These are phyloP conservation scores for Agapanthus africanus DNA, from an alignment of 106 monocot species.

Conservation along the genomic window DNA sequence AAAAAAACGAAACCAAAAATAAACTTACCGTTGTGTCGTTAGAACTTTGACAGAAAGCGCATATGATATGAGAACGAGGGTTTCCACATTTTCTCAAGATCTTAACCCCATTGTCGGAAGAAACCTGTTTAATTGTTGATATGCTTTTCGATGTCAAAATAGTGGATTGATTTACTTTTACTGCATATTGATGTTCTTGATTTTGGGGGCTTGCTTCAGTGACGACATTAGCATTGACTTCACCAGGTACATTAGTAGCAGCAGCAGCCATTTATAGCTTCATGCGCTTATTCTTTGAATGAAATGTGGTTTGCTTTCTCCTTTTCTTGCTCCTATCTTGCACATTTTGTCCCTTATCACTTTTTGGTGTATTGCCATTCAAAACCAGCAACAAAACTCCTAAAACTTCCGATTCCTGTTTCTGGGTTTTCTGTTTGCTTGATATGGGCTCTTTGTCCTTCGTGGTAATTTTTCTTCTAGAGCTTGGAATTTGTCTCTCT, in stretches of 20 bases:
- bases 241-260: constrained; percentile 1
- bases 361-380: neutral
- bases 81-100: constrained; percentile 43
- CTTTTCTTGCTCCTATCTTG: constrained; percentile 1
- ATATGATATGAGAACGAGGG: constrained; percentile 23
- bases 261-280: constrained; percentile 9
- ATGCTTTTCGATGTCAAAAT: neutral
- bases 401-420: neutral
- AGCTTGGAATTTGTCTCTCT: neutral
- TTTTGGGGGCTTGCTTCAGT: neutral
- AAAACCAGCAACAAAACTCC: neutral
- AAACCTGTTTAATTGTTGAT: neutral
- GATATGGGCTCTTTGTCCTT: constrained; percentile 1
- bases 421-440: neutral
- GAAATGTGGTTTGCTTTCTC: neutral
- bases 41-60: constrained; percentile 79
- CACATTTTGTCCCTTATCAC: neutral
- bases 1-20: neutral
- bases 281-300: constrained; percentile 6
- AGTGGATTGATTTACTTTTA: neutral
- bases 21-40: constrained; percentile 52
- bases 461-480: neutral
- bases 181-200: constrained; percentile 10
- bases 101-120: neutral
- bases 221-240: constrained; percentile 7